Conservation (phyloP, 176 grass and related monocot genomes). For the Triticum urartu region DNA sequence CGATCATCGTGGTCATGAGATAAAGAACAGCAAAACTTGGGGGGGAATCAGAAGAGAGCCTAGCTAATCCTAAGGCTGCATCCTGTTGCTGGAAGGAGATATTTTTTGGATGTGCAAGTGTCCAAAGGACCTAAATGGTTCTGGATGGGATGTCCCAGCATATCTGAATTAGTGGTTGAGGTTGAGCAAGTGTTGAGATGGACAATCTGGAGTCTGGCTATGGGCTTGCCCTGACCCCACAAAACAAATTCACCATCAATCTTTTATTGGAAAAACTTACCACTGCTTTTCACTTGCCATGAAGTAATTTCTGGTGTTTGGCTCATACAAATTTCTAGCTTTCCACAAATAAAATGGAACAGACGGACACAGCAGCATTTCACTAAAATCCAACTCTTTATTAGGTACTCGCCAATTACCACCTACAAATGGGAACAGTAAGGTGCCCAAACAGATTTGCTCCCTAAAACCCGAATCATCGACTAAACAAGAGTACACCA, state of each 20-base stretch:
- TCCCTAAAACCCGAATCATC: conserved; percentile 15
- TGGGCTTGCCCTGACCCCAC: conserved; percentile 43
- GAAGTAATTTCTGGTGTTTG: conserved; percentile 8
- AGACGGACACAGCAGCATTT: background rate
- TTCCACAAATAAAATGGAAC: background rate
- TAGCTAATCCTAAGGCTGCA: conserved; percentile 5
- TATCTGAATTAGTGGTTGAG: conserved; percentile 74
- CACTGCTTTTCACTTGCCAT: conserved; percentile 8
- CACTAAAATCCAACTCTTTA: conserved; percentile 27
- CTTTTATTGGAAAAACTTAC: conserved; percentile 2
- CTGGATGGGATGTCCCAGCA: conserved; percentile 49
- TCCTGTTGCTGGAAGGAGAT: conserved; percentile 29
- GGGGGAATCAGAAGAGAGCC: conserved; percentile 4
- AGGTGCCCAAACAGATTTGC: conserved; percentile 15
- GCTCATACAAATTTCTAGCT: background rate
- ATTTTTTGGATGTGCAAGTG: conserved; percentile 31
- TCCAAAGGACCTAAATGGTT: conserved; percentile 36
- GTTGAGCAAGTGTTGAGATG: conserved; percentile 29
- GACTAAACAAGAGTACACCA: conserved; percentile 28
- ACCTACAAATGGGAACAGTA: conserved; percentile 30
- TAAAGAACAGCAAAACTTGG: conserved; percentile 5
- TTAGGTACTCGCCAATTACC: conserved; percentile 18
- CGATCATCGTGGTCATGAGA: conserved; percentile 60
- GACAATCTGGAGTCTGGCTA: conserved; percentile 53
- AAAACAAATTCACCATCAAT: conserved; percentile 23